A percentile compares a stretch with the other conserved stretches of the same genome.
phyloP scores from a whole-genome alignment of 83 land plant genomes.

The Diphasiastrum complanatum region DNA sequence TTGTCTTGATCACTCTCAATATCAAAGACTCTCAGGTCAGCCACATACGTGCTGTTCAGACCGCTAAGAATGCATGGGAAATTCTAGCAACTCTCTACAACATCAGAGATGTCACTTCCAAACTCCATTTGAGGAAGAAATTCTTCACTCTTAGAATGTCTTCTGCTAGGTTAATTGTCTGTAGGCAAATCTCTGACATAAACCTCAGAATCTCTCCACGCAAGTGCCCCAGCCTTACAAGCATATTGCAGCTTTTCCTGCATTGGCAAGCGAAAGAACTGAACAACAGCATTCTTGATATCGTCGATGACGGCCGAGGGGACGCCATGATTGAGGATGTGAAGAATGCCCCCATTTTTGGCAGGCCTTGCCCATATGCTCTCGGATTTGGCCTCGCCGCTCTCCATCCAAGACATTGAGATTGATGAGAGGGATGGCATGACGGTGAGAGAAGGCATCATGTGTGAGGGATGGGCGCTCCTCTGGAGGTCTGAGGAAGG shows the following conservation, averaged over 20 bases:
- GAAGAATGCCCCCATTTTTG: constrained; percentile 82
- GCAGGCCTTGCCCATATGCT: constrained; percentile 46
- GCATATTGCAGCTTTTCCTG: constrained; percentile 50
- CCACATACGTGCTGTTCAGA: too few species aligned
- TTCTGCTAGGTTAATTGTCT: too few species aligned
- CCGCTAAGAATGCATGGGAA: too few species aligned
- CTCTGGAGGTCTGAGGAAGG: constrained; percentile 44
- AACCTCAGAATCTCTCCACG: too few species aligned
- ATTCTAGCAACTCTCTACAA: too few species aligned
- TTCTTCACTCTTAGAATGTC: too few species aligned
- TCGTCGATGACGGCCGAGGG: constrained; percentile 37
- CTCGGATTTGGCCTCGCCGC: constrained; percentile 12
- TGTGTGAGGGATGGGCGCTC: constrained; percentile 36
- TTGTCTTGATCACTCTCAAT: too few species aligned
- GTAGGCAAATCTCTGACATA: too few species aligned
- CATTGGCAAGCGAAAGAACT: constrained; percentile 50
- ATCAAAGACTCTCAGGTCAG: too few species aligned
- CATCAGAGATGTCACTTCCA: too few species aligned
- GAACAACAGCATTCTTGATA: constrained; percentile 32
- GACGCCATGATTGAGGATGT: constrained; percentile 72
- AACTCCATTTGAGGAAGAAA: too few species aligned
- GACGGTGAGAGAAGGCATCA: not conserved
- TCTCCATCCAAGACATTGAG: constrained; percentile 20
- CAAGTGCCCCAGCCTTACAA: constrained; percentile 43
- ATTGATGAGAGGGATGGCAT: constrained; percentile 47